Conservation (phyloP, 768 basidiomycete species). For the Terana coerulea region DNA sequence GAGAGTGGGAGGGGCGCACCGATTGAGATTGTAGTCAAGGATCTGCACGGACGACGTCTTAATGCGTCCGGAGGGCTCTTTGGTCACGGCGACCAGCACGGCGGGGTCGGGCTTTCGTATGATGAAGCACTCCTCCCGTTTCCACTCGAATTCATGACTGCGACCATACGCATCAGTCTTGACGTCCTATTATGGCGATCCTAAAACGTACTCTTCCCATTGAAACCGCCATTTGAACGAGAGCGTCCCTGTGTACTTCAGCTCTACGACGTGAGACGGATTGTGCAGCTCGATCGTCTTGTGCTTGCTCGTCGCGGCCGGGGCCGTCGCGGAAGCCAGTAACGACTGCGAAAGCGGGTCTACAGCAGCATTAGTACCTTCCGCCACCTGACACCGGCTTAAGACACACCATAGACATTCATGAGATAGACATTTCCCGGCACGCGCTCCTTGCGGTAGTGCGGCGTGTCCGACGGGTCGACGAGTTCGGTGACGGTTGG, state of each 20-base stretch:
- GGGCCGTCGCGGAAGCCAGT: slow-evolving; percentile 65
- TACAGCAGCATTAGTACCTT: slow-evolving; percentile 23
- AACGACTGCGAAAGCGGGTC: slow-evolving; percentile 72
- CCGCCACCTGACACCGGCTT: not conserved
- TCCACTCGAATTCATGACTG: slow-evolving; percentile 87
- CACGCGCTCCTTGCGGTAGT: slow-evolving; percentile 71
- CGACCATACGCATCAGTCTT: not conserved
- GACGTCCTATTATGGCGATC: not conserved
- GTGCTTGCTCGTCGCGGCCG: slow-evolving; percentile 60
- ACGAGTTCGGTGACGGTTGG: slow-evolving; percentile 65
- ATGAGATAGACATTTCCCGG: slow-evolving; percentile 53
- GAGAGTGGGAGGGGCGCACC: slow-evolving; percentile 37
- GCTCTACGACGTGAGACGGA: slow-evolving; percentile 63
- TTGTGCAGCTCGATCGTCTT: slow-evolving; percentile 77
- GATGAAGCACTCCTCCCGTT: slow-evolving; percentile 77
- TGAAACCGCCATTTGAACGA: slow-evolving; percentile 75
- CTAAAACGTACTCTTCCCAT: slow-evolving; percentile 71
- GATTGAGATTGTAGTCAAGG: slow-evolving; percentile 80
- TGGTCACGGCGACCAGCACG: slow-evolving; percentile 78
- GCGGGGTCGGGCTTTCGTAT: slow-evolving; percentile 85
- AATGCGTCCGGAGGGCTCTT: slow-evolving; percentile 63
- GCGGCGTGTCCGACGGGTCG: slow-evolving; percentile 55
- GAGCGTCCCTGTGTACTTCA: slow-evolving; percentile 71
- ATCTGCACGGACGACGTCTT: slow-evolving; percentile 70
- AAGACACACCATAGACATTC: slow-evolving; percentile 61